Conservation (phyloP, 257 asterid genomes). For the Marsdenia floribunda region DNA sequence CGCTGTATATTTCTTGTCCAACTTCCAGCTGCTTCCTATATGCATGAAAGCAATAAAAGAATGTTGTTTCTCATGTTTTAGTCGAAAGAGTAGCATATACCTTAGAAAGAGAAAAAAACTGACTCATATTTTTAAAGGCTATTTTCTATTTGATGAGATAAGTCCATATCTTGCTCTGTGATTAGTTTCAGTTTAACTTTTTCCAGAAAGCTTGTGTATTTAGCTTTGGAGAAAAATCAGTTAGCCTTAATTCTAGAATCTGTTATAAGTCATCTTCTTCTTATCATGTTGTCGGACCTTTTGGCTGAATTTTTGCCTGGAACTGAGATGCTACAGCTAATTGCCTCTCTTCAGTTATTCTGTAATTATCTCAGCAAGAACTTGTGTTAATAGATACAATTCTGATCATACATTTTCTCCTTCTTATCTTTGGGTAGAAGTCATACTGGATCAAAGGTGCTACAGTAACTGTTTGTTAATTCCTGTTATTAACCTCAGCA, state of each 20-base stretch:
- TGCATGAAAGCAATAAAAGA: not conserved
- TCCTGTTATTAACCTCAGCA: not conserved
- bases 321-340: not conserved
- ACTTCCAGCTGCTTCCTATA: not conserved
- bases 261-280: not conserved
- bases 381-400: not conserved
- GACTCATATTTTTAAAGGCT: not conserved
- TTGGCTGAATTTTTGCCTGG: too few relatives aligned
- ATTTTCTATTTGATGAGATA: not conserved
- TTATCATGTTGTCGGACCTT: not conserved
- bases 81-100: not conserved
- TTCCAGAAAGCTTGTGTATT: not conserved
- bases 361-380: too few relatives aligned
- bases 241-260: not conserved
- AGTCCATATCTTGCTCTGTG: not conserved
- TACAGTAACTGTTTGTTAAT: not conserved
- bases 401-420: not conserved
- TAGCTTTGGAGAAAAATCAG: not conserved
- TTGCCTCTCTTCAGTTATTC: not conserved
- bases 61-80: not conserved
- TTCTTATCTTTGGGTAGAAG: not conserved
- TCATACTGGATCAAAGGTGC: not conserved
- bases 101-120: not conserved
- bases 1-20: not conserved
- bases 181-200: not conserved